phyloP scores from a whole-genome alignment of 306 rosid genomes.

The Dryas octopetala region DNA sequence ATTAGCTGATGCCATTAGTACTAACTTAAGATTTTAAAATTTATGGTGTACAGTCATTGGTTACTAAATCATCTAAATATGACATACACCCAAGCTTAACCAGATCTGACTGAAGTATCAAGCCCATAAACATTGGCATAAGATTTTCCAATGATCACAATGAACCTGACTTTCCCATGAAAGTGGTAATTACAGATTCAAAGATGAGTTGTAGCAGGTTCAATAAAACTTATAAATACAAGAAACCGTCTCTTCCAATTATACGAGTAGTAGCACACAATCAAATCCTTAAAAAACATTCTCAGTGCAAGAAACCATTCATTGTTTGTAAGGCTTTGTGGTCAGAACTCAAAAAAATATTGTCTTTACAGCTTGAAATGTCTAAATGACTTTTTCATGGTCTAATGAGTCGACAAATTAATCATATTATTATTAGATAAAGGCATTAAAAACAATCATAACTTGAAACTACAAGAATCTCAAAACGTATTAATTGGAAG shows the following conservation, averaged over 20 bases:
- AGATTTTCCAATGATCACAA: no score
- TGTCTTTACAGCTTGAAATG: slow-evolving; percentile 1
- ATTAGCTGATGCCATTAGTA: background rate
- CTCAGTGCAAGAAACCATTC: background rate
- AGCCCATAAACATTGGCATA: no score
- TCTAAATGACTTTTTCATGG: background rate
- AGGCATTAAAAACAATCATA: background rate
- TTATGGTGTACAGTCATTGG: no score
- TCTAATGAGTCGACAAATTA: background rate
- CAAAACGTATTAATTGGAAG: background rate
- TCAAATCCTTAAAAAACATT: background rate
- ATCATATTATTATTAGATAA: background rate
- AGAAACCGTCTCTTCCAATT: background rate
- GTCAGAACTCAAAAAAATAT: background rate
- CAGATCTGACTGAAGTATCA: no score
- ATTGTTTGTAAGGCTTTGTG: background rate
- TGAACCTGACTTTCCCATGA: background rate
- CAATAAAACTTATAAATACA: background rate
- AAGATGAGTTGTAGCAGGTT: background rate
- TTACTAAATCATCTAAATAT: no score
- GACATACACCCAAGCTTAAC: no score
- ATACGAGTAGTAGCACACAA: background rate
- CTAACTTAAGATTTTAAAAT: background rate
- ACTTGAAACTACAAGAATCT: background rate
- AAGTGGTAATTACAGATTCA: background rate